phyloP scores from a whole-genome alignment of 2,329 filamentous ascomycete species.

The Alternaria gaisen region DNA sequence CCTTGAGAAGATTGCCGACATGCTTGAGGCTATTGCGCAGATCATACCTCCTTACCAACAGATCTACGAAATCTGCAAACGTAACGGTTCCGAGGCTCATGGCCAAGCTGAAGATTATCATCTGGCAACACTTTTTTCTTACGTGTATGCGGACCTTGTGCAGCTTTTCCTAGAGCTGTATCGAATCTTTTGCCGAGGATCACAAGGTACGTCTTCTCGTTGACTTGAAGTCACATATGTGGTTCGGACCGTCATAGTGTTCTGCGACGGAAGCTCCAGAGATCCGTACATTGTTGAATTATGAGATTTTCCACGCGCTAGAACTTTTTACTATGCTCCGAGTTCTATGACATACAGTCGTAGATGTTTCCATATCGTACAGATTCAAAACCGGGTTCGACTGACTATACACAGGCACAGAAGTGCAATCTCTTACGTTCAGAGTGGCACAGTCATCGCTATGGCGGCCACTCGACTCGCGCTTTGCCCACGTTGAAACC shows the following conservation, averaged over 20 bases:
- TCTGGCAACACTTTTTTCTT: conserved; percentile 33
- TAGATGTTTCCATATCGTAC: background rate
- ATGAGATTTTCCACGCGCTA: conserved; percentile 4
- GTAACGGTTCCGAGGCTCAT: conserved; percentile 10
- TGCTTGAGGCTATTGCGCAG: conserved; percentile 35
- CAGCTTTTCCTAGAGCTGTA: conserved; percentile 40
- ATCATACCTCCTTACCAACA: conserved; percentile 36
- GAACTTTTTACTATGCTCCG: background rate
- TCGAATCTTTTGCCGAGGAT: conserved; percentile 33
- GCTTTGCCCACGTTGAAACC: conserved; percentile 36
- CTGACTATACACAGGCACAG: conserved; percentile 35
- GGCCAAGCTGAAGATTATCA: conserved; percentile 17
- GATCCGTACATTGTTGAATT: background rate
- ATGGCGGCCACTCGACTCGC: conserved; percentile 44
- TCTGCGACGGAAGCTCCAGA: background rate
- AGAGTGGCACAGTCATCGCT: conserved; percentile 16
- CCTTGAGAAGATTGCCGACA: conserved; percentile 35
- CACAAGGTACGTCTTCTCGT: conserved; percentile 31
- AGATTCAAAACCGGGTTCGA: background rate
- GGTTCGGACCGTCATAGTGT: background rate
- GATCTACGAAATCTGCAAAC: conserved; percentile 27
- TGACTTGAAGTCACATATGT: background rate
- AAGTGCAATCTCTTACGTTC: conserved; percentile 25
- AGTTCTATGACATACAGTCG: background rate
- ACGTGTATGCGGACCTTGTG: conserved; percentile 38